A percentile compares a stretch with the other conserved stretches of the same genome.
Conservation (phyloP, 768 basidiomycete genomes). For the Leccinum pellstonianum region DNA sequence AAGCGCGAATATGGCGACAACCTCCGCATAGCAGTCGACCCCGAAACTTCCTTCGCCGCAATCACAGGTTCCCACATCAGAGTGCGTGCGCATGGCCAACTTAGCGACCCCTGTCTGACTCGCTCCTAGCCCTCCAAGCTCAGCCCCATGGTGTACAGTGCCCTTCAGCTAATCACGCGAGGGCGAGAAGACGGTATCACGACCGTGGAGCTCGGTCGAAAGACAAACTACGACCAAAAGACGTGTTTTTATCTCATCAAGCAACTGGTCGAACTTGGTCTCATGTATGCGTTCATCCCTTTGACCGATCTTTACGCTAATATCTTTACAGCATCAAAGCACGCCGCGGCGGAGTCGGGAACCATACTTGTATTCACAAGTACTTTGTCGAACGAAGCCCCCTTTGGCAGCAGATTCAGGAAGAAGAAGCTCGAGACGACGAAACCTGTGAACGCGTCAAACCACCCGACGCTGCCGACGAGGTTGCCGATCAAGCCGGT, state of each 20-base stretch:
- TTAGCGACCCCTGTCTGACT: constrained; percentile 8
- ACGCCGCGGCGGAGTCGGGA: constrained; percentile 72
- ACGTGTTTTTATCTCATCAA: constrained; percentile 85
- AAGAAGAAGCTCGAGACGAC: constrained; percentile 56
- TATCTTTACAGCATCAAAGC: constrained; percentile 58
- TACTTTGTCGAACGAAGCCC: constrained; percentile 78
- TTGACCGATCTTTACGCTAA: constrained; percentile 1
- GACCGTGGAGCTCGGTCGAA: constrained; percentile 72
- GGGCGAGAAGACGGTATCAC: constrained; percentile 76
- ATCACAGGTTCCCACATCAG: constrained; percentile 84
- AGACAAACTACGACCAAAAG: constrained; percentile 84
- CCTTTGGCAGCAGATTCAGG: constrained; percentile 74
- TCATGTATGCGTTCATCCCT: constrained; percentile 53
- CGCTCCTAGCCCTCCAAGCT: constrained; percentile 65
- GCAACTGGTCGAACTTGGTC: constrained; percentile 67
- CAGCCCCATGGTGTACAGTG: constrained; percentile 81
- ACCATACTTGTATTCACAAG: constrained; percentile 77
- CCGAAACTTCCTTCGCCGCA: constrained; percentile 71
- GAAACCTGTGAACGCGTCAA: constrained; percentile 20
- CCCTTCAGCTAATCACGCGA: constrained; percentile 81
- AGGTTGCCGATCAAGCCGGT: constrained; percentile 19
- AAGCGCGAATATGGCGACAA: constrained; percentile 55
- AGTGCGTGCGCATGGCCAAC: constrained; percentile 42
- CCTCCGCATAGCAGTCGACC: constrained; percentile 73
- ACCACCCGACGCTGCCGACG: constrained; percentile 15